Evolutionary conservation across 176 grass and related monocot species (phyloP).

Genomic region (Oryza rufipogon): DNA sequence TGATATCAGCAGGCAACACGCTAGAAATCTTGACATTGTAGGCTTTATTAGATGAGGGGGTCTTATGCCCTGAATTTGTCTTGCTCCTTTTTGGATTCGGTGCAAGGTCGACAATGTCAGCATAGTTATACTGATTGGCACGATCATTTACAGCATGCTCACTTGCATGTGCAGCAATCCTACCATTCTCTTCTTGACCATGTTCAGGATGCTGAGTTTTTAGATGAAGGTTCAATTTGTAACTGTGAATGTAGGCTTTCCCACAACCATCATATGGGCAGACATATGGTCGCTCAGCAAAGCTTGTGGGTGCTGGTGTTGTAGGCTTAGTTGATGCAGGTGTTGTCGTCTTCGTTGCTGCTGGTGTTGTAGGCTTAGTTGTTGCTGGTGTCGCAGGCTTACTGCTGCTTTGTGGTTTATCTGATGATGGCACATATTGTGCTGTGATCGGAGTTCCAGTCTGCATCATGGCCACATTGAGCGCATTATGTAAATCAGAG

Average conservation of each 20-base stretch:
- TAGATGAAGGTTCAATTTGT: constrained; percentile 91
- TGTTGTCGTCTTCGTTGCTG: constrained; percentile 34
- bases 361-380: constrained; percentile 34
- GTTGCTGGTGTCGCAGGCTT: constrained; percentile 47
- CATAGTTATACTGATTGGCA: constrained; percentile 46
- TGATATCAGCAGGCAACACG: constrained; percentile 11
- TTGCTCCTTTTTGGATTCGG: constrained; percentile 57
- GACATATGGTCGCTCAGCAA: constrained; percentile 53
- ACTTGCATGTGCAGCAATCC: constrained; percentile 18
- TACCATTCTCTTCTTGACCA: constrained; percentile 50
- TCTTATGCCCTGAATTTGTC: constrained; percentile 27
- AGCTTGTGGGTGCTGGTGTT: constrained; percentile 35
- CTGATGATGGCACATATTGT: constrained; percentile 37
- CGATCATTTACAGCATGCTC: constrained; percentile 32
- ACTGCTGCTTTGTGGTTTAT: constrained; percentile 44
- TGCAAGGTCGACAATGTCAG: constrained; percentile 34
- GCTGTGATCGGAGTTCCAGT: constrained; percentile 42
- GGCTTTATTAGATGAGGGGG: constrained; percentile 45
- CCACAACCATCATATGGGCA: constrained; percentile 86
- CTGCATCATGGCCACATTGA: constrained; percentile 42
- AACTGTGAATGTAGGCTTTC: constrained; percentile 84
- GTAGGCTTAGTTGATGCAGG: constrained; percentile 39
- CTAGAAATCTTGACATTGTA: constrained; percentile 42
- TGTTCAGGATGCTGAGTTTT: constrained; percentile 78
- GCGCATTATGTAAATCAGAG: constrained; percentile 14